Base-by-base conservation (phyloP, 352 stramenopile species). In the Phytophthora boehmeriae region DNA sequence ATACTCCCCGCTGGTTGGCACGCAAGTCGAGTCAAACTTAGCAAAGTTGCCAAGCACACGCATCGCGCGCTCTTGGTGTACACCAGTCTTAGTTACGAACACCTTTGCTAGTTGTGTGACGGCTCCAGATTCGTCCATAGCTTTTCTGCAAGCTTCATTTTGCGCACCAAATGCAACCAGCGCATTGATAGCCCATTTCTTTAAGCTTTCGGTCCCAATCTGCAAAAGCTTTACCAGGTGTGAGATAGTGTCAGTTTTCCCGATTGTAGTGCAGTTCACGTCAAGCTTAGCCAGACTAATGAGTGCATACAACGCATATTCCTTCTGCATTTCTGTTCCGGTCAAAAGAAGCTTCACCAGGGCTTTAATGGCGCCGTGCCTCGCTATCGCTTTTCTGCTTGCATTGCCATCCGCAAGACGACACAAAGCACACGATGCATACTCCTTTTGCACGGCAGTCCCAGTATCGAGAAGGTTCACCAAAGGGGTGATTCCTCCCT, bases 31-130 rank as follows among this genome's bases (percentile, higher is more conserved):
- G 17, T 1, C 3, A 23, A 47, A n/a, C 11, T 3, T 28, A 28
- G 57, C 48, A 34, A 65, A 30, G 34, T 49, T 44, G 1, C 19
- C 53, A 8, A 65, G 25, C 3, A 32, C 20, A 16, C 27, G 41
- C 0, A 41, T 20, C 2, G 34, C 48, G 11, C 17, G 34, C 30
- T 59, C 4, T 13, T 52, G 51, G 20, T 64, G 56, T 5, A 28
- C 38, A n/a, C 46, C 11, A 5, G 47, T 64, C 16, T 39, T 41
- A 23, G 39, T n/a, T 22, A 28, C 11, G 14, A 54, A 3, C n/a
- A 59, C 23, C 5, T 19, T 9, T 1, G 55, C 13, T 1, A 64
- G 23, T 42, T 46, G n/a, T 19, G 46, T 4, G 8, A 58, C 42
- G 44, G 13, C 47, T 35, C 41, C 30, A 49, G 46, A 36, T 2